Conservation (phyloP, 805 yeast genomes). For the Hanseniaspora pseudoguilliermondii region DNA sequence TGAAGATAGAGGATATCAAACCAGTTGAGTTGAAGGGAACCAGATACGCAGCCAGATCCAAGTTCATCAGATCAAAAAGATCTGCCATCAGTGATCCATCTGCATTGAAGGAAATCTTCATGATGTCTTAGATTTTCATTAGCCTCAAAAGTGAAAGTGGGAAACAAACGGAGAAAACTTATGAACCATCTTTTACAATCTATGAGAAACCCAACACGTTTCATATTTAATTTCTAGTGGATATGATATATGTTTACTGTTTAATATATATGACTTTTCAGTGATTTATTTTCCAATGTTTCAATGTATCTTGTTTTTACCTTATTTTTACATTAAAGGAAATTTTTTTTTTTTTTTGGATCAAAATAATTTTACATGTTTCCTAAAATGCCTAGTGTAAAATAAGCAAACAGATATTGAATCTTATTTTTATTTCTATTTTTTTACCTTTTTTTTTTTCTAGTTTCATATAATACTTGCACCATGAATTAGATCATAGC, state of each 20-base stretch:
- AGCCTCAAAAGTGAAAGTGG: too few relatives aligned
- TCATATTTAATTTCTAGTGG: too few relatives aligned
- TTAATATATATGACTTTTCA: not conserved
- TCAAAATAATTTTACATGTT: not conserved
- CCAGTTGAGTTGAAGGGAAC: constrained; percentile 30
- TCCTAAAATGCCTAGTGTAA: not conserved
- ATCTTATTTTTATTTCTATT: not conserved
- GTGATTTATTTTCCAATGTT: not conserved
- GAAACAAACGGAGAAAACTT: not conserved
- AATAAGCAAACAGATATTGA: not conserved
- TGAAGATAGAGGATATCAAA: constrained; percentile 9
- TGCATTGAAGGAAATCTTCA: constrained; percentile 83
- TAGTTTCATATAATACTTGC: not conserved
- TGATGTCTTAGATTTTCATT: constrained; percentile 42
- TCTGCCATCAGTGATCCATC: constrained; percentile 84
- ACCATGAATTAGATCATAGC: constrained; percentile 23
- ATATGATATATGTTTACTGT: too few relatives aligned
- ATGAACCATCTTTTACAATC: not conserved
- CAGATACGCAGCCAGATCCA: constrained; percentile 65
- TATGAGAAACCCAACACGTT: too few relatives aligned
- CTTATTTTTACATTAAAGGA: not conserved
- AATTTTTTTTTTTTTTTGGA: not conserved
- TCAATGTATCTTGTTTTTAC: not conserved
- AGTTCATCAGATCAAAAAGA: constrained; percentile 79
- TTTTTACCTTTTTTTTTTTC: not conserved